Evolutionary conservation across 768 basidiomycete genomes (phyloP).

Genomic region (Tricholoma furcatifolium): DNA sequence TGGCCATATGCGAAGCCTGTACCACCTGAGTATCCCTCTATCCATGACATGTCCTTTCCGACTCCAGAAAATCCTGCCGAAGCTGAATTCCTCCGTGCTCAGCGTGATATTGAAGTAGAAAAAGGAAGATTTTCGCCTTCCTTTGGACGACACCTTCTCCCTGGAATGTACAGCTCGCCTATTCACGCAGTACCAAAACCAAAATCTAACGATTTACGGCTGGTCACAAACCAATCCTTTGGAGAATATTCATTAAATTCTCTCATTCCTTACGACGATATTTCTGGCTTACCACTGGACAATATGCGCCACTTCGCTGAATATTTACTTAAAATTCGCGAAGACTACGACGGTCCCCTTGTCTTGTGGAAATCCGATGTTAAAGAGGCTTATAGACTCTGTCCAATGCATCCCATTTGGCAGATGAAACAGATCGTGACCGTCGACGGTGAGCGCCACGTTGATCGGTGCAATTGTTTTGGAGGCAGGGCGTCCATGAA

Average conservation of each 20-base stretch:
- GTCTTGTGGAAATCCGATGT: constrained; percentile 33
- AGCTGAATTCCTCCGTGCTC: constrained; percentile 7
- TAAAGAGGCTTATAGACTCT: too few species aligned
- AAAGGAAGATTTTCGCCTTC: too few species aligned
- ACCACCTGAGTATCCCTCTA: neutral
- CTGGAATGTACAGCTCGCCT: too few species aligned
- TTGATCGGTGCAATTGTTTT: too few species aligned
- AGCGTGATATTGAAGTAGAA: constrained; percentile 26
- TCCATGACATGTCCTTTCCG: neutral
- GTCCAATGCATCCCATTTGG: constrained; percentile 26
- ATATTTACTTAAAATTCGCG: constrained; percentile 12
- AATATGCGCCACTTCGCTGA: too few species aligned
- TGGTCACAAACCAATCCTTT: constrained; percentile 39
- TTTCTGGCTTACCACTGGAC: too few species aligned
- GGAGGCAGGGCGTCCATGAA: too few species aligned
- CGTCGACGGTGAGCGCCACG: too few species aligned
- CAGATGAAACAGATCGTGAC: too few species aligned
- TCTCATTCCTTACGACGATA: constrained; percentile 25
- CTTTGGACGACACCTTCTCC: constrained; percentile 34
- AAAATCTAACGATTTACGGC: constrained; percentile 27
- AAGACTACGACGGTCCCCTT: constrained; percentile 14
- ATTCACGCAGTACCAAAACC: constrained; percentile 40
- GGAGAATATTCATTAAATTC: constrained; percentile 34
- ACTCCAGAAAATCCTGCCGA: too few species aligned
- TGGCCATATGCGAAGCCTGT: neutral